These are phyloP conservation scores for Rubia tinctorum DNA, from an alignment of 305 asterid genomes.

Conservation along the genomic window DNA sequence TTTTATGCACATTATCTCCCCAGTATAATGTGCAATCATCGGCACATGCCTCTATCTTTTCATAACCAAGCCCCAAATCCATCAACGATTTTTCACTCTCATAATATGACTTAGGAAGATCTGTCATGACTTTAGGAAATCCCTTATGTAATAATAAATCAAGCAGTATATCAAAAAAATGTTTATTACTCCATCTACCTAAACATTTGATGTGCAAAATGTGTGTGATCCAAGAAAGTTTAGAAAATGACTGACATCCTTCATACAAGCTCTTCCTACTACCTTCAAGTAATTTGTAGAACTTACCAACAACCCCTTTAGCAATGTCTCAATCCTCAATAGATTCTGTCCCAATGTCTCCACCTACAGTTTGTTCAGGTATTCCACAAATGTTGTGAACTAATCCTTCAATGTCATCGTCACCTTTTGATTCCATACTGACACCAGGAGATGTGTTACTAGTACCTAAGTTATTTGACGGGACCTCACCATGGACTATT, in stretches of 20 bases:
- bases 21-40: conserved; percentile 2
- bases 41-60: too few species aligned
- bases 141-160: background rate
- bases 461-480: background rate
- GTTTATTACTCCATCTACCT: background rate
- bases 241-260: conserved; percentile 18
- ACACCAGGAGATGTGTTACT: background rate
- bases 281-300: conserved; percentile 13
- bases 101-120: conserved; percentile 2
- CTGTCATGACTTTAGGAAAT: background rate
- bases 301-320: background rate
- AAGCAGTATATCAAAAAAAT: background rate
- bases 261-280: conserved; percentile 1
- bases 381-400: background rate
- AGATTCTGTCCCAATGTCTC: background rate
- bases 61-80: too few species aligned
- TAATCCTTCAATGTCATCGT: background rate
- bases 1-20: background rate
- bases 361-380: background rate
- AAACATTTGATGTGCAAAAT: conserved; percentile 9
- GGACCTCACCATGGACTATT: background rate
- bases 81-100: background rate
- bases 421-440: background rate
- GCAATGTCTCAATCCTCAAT: conserved; percentile 4
- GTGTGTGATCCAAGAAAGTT: conserved; percentile 9